Evolutionary conservation across 257 asterid genomes (phyloP), one percentile per base, ranked within the genome.

Genomic region (Osmanthus fragrans): DNA sequence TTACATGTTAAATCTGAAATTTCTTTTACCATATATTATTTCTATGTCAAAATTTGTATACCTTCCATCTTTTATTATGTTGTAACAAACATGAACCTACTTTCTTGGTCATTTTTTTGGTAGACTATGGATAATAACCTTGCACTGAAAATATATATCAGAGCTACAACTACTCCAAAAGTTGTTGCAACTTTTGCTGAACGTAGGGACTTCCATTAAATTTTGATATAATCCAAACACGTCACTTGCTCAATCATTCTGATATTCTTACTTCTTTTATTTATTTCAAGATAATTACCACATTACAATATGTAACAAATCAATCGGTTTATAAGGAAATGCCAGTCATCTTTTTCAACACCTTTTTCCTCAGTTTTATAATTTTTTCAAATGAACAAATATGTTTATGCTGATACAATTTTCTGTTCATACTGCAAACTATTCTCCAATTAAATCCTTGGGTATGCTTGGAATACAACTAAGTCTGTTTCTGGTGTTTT

Each of bases 371-470:
- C 60, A 40, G 30, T n/a, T 9, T 13, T 40, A 16, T 34, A 10
- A 25, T 65, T 68, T 11, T 58, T 51, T 74, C 18, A 8, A 21
- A 21, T 73, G 47, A 58, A 45, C 16, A 60, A 70, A 70, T 73
- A 32, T 76, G 30, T 80, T 80, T 77, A 34, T 78, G 51, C 64
- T 86, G 86, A 40, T 81, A 82, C 92, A 96, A 98, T 98, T 96
- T 81, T 84, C 92, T 96, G 40, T 96, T 94, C 88, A 97, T 96
- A 68, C 89, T 96, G 86, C 99, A 96, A 91, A 96, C 99, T 77
- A 94, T 96, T 87, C 96, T 96, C 81, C 94, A 98, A 68, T 89
- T 98, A 51, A 97, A 96, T 86, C 97, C 98, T 76, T 97, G 92
- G 99, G 99, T 94, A 89, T 76, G 83, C 81, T 75, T 66, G 71